phyloP scores from a whole-genome alignment of 306 rosid genomes.

The Heteromeles arbutifolia region DNA sequence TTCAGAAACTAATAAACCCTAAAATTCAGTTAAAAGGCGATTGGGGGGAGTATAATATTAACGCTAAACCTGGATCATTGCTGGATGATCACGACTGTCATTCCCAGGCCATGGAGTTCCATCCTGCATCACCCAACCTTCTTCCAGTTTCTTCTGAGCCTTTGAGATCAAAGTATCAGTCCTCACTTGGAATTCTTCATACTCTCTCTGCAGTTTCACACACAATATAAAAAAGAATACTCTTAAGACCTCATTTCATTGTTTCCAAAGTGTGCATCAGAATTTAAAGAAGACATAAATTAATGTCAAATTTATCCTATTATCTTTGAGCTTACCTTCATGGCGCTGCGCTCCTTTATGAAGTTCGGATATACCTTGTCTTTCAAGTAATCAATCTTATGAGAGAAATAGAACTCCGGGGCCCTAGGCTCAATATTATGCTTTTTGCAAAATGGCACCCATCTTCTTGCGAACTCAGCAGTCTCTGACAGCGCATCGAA shows the following conservation, averaged over 20 bases:
- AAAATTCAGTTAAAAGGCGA: too few species aligned
- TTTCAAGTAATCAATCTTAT: conserved; percentile 88
- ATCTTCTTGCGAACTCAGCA: conserved; percentile 75
- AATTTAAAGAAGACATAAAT: neutral
- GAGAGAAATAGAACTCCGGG: conserved; percentile 77
- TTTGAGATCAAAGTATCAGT: conserved; percentile 73
- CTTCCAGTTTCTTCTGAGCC: conserved; percentile 82
- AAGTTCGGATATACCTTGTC: conserved; percentile 76
- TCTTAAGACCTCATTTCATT: neutral
- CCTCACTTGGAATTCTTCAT: conserved; percentile 87
- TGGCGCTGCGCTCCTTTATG: conserved; percentile 83
- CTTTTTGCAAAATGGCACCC: conserved; percentile 91
- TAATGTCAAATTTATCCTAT: neutral
- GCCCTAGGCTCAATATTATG: conserved; percentile 73
- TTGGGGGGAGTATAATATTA: neutral
- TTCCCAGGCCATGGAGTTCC: conserved; percentile 97
- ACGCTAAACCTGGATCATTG: conserved; percentile 79
- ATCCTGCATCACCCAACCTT: conserved; percentile 94
- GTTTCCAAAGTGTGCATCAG: neutral
- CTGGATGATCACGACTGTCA: conserved; percentile 81
- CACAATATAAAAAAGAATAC: neutral
- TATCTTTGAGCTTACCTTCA: conserved; percentile 48
- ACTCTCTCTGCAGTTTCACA: conserved; percentile 64
- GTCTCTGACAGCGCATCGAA: conserved; percentile 70
- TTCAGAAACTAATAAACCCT: neutral